Evolutionary conservation across 257 asterid species (phyloP).

Genomic region (Pogostemon cablin): DNA sequence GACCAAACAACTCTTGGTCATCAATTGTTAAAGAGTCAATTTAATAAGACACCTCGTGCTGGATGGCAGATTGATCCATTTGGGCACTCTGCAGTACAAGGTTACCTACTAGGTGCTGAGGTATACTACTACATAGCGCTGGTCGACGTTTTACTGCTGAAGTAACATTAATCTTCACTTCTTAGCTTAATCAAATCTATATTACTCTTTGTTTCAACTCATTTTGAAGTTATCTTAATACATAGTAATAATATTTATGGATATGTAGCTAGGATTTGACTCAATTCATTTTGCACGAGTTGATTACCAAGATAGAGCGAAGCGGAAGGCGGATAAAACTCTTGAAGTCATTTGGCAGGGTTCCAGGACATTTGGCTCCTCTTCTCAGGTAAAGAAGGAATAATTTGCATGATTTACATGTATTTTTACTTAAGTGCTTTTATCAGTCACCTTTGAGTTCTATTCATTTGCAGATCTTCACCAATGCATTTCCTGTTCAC

Average conservation of each 20-base stretch:
- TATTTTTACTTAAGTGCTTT: conserved; percentile 24
- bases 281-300: conserved; percentile 86
- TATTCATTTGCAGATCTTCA: conserved; percentile 60
- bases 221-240: conserved; percentile 6
- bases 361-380: conserved; percentile 77
- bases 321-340: conserved; percentile 66
- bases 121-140: conserved; percentile 35
- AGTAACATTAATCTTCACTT: conserved; percentile 7
- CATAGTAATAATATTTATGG: not conserved
- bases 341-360: conserved; percentile 94
- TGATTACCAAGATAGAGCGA: conserved; percentile 88
- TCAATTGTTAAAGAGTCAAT: conserved; percentile 60
- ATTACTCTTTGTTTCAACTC: not conserved
- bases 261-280: conserved; percentile 74
- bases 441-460: conserved; percentile 24
- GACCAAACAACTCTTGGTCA: conserved; percentile 96
- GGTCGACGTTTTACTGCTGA: not conserved
- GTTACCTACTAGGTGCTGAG: conserved; percentile 77
- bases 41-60: conserved; percentile 84
- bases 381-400: conserved; percentile 56
- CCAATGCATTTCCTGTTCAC: conserved; percentile 81
- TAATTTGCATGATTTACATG: not conserved
- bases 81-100: conserved; percentile 94
- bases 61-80: conserved; percentile 99
- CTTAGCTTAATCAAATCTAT: not conserved